Base-by-base conservation (phyloP, 257 asterid genomes). In the Catharanthus roseus region DNA sequence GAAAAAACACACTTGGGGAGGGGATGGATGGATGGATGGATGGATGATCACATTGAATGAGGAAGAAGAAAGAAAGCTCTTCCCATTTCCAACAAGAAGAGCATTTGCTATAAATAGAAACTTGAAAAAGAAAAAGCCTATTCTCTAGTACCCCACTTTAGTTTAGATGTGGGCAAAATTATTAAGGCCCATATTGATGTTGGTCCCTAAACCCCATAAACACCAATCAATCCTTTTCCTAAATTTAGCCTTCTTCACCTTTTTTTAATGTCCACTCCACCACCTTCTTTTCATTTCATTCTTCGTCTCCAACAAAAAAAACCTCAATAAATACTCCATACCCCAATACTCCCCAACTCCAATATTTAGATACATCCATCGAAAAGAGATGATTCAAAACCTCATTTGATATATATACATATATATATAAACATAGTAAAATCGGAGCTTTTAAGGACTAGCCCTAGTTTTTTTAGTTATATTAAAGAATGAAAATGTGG, bases 81-180 rank as follows among this genome's bases (percentile, higher is more conserved):
- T 15, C 50, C 51, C 44, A n/a, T 65, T 51, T 15, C 50, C 51
- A 73, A 70, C 64, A 44, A 65, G 33, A 73, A 73, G 71, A 73
- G 53, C 33, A 61, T 73, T 75, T 80, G 41, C 81, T 54, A 73
- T 54, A 68, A 64, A 68, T 80, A 53, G 84, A 47, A 80, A 64
- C 56, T 58, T 63, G 65, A 57, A 65, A 76, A 74, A 18, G 45
- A n/a, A 21, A 26, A 38, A 38, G 42, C 42, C 42, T 8, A 38
- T 38, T 38, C 42, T 3, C 42, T 3, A 38, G 8, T 38, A 38
- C 41, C 81, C 72, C 67, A 73, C 57, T 15, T 62, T 8, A 38
- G 42, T 38, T 8, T n/a, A 38, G 77, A 24, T 67, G 72, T 39
- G 53, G 21, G 56, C 53, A 24, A 61, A 73, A 39, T 18, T 63